phyloP scores from a whole-genome alignment of 2,329 filamentous ascomycete species.

The Rutstroemia sp. region DNA sequence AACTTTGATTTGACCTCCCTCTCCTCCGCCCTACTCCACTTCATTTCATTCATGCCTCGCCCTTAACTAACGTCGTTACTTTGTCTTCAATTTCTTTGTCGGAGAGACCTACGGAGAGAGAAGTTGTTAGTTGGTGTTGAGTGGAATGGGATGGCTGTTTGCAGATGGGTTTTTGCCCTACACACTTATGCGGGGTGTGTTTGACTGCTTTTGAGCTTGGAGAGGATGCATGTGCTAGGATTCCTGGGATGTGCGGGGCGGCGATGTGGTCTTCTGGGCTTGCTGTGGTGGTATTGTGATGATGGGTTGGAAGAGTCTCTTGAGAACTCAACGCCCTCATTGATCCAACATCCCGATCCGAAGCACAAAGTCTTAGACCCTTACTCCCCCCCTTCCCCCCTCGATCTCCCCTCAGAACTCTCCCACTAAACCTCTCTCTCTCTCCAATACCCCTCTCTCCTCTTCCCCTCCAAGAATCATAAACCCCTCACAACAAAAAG shows the following conservation, averaged over 20 bases:
- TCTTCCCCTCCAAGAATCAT: background rate
- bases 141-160: too few relatives aligned
- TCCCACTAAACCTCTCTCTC: background rate
- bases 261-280: too few relatives aligned
- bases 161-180: background rate
- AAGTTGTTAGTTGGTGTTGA: background rate
- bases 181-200: background rate
- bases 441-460: background rate
- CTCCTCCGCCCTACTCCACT: background rate
- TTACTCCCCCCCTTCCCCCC: background rate
- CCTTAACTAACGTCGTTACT: constrained; percentile 11
- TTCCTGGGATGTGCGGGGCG: too few relatives aligned
- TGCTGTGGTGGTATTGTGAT: too few relatives aligned
- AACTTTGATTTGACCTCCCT: background rate
- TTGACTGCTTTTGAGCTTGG: background rate
- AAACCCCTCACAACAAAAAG: background rate
- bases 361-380: background rate
- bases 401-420: too few relatives aligned
- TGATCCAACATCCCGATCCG: too few relatives aligned
- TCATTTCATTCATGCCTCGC: background rate
- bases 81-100: constrained; percentile 53
- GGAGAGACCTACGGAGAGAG: constrained; percentile 45
- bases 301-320: too few relatives aligned
- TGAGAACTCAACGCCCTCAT: background rate
- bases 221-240: too few relatives aligned